Evolutionary conservation across 768 basidiomycete species (phyloP).

Genomic region (Amanita pallidorosea): DNA sequence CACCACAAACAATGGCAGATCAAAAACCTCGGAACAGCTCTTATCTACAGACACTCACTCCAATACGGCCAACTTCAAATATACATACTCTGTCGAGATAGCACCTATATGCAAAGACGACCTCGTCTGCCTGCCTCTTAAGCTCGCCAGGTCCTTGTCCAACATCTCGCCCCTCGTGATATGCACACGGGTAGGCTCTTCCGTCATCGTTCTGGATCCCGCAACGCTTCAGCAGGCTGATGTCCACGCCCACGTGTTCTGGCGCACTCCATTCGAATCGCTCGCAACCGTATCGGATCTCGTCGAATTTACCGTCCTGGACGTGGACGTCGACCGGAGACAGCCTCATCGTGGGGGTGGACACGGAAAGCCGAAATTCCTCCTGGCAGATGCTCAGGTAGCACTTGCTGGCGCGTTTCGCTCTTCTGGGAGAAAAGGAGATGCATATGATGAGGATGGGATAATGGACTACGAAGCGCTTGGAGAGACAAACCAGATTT

Average conservation of each 20-base stretch:
- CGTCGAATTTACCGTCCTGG: constrained; percentile 90
- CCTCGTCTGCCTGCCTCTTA: constrained; percentile 78
- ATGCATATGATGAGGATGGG: constrained; percentile 30
- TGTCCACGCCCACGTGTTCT: constrained; percentile 68
- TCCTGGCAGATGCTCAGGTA: constrained; percentile 79
- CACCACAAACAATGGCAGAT: constrained; percentile 41
- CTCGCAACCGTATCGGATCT: constrained; percentile 79
- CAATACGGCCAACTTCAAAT: constrained; percentile 91
- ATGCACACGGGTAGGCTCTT: constrained; percentile 87
- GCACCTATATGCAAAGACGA: constrained; percentile 97
- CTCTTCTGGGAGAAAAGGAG: constrained; percentile 24
- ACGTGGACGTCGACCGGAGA: constrained; percentile 70
- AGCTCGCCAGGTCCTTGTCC: constrained; percentile 70
- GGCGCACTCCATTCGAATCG: constrained; percentile 84
- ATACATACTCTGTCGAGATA: constrained; percentile 96
- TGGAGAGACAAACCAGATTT: constrained; percentile 64
- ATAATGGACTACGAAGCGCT: constrained; percentile 55
- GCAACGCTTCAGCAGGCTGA: constrained; percentile 78
- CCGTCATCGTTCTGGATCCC: constrained; percentile 85
- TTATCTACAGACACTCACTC: constrained; percentile 89
- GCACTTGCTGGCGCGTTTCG: constrained; percentile 74
- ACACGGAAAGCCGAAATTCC: constrained; percentile 52
- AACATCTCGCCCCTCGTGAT: constrained; percentile 86
- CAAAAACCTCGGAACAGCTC: constrained; percentile 90
- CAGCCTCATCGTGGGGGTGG: constrained; percentile 11